These are phyloP conservation scores for Leishmania mexicana DNA, from an alignment of 208 protist genomes.

Conservation along the genomic window DNA sequence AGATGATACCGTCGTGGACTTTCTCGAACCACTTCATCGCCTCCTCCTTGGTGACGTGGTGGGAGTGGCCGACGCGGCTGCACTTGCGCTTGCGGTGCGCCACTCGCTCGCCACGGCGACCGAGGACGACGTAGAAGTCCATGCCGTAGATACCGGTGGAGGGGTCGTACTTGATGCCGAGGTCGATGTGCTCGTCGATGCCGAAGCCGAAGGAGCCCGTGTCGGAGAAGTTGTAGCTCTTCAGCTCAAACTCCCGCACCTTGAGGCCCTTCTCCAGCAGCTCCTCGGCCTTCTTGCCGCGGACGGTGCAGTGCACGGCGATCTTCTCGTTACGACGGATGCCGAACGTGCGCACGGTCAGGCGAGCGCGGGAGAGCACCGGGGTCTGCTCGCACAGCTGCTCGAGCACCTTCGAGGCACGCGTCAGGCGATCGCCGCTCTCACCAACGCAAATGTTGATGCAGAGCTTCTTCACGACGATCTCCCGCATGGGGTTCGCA, in stretches of 20 bases:
- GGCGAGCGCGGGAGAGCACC: constrained; percentile 96
- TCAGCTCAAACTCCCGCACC: constrained; percentile 99
- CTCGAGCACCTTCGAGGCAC: constrained; percentile 99
- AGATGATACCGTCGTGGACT: constrained; percentile 98
- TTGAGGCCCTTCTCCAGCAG: constrained; percentile 98
- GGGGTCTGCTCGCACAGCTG: constrained; percentile 98
- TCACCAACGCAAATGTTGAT: constrained; percentile 99
- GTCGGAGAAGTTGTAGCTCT: constrained; percentile 95
- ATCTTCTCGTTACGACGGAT: constrained; percentile 99
- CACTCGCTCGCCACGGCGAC: constrained; percentile 97
- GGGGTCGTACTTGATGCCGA: constrained; percentile 99
- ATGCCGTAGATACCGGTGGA: constrained; percentile 99
- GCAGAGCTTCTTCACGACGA: constrained; percentile 99
- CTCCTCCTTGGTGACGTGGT: constrained; percentile 97
- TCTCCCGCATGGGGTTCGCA: constrained; percentile 97
- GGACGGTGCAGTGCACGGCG: constrained; percentile 98
- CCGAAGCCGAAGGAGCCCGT: constrained; percentile 99
- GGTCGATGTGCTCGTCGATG: constrained; percentile 99
- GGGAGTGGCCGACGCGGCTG: constrained; percentile 91
- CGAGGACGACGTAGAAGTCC: constrained; percentile 99
- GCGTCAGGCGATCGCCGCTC: constrained; percentile 98
- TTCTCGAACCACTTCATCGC: constrained; percentile 99
- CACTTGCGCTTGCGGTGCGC: constrained; percentile 87
- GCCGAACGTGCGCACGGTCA: constrained; percentile 99
- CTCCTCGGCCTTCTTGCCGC: constrained; percentile 99